A percentile compares a stretch with the other conserved stretches of the same genome.
Conservation (phyloP, 2,329 filamentous ascomycete species). For the Exophiala aquamarina region DNA sequence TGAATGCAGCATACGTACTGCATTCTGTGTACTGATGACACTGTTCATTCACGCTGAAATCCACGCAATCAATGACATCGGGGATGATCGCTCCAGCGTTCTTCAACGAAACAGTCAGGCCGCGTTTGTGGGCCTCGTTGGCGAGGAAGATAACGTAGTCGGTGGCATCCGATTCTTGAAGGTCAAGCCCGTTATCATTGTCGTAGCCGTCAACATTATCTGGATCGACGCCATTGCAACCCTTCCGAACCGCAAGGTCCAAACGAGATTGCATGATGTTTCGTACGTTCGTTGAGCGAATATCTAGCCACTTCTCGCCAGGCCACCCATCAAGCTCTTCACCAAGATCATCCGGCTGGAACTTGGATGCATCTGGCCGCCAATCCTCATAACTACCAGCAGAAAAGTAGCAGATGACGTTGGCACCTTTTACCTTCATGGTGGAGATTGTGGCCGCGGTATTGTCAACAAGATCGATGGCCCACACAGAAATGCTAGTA, state of each 20-base stretch:
- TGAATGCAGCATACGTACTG: conserved; percentile 57
- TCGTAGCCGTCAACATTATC: conserved; percentile 70
- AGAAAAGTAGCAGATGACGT: conserved; percentile 74
- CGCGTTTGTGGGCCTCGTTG: conserved; percentile 50
- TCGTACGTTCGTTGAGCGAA: conserved; percentile 59
- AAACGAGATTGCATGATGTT: conserved; percentile 64
- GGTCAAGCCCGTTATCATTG: conserved; percentile 62
- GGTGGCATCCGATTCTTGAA: conserved; percentile 59
- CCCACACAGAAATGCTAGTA: conserved; percentile 49
- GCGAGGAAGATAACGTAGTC: conserved; percentile 63
- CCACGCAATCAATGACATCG: conserved; percentile 50
- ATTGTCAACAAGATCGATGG: conserved; percentile 62
- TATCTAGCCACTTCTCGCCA: conserved; percentile 66
- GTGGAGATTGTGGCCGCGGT: conserved; percentile 45
- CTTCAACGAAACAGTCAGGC: conserved; percentile 66
- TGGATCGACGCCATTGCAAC: conserved; percentile 68
- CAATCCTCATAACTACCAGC: conserved; percentile 68
- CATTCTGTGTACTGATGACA: conserved; percentile 64
- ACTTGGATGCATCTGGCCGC: conserved; percentile 58
- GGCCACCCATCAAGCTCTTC: conserved; percentile 62
- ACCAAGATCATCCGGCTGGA: conserved; percentile 58
- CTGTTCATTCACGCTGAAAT: conserved; percentile 71
- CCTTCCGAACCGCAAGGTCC: conserved; percentile 58
- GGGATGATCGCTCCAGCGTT: conserved; percentile 64
- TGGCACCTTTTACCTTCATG: conserved; percentile 54